These are phyloP conservation scores for Tilletia horrida DNA, from an alignment of 1,284 basidiomycete genomes.

Conservation along the genomic window DNA sequence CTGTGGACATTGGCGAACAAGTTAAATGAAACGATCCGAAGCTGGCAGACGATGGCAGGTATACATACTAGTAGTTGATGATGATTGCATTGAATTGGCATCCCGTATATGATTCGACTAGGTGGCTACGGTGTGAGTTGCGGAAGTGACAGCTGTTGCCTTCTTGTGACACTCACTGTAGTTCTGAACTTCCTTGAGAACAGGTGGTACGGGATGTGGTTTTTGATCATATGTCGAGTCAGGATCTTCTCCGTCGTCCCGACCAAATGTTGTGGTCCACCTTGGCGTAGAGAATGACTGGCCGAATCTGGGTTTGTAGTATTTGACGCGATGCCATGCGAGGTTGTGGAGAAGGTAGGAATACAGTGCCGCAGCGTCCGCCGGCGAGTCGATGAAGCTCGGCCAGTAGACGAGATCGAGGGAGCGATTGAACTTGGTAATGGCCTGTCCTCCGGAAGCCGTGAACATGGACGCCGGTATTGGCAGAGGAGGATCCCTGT, in stretches of 20 bases:
- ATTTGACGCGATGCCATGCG: slow-evolving; percentile 30
- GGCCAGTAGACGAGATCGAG: slow-evolving; percentile 27
- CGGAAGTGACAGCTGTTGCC: neutral
- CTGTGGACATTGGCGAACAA: neutral
- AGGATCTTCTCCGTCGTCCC: slow-evolving; percentile 23
- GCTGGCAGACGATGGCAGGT: neutral
- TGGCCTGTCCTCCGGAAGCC: neutral
- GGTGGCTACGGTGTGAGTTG: neutral
- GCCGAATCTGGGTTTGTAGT: slow-evolving; percentile 21
- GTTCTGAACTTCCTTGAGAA: slow-evolving; percentile 19
- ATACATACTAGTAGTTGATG: slow-evolving; percentile 53
- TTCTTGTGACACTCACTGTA: slow-evolving; percentile 20
- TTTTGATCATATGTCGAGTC: slow-evolving; percentile 17
- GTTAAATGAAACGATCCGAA: too few species aligned
- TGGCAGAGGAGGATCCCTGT: neutral
- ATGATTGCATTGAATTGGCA: slow-evolving; percentile 49
- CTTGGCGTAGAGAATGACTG: slow-evolving; percentile 26
- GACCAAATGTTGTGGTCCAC: slow-evolving; percentile 29
- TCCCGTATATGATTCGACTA: slow-evolving; percentile 28
- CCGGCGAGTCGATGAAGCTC: slow-evolving; percentile 19
- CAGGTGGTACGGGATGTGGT: slow-evolving; percentile 23
- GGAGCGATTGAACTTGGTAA: slow-evolving; percentile 21
- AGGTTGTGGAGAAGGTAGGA: slow-evolving; percentile 24
- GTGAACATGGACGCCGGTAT: slow-evolving; percentile 8
- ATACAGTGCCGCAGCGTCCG: slow-evolving; percentile 13